Percentiles rank a stretch among this genome's conserved stretches.
Conservation (phyloP, 2,329 filamentous ascomycete genomes). For the Fusarium penzigii region DNA sequence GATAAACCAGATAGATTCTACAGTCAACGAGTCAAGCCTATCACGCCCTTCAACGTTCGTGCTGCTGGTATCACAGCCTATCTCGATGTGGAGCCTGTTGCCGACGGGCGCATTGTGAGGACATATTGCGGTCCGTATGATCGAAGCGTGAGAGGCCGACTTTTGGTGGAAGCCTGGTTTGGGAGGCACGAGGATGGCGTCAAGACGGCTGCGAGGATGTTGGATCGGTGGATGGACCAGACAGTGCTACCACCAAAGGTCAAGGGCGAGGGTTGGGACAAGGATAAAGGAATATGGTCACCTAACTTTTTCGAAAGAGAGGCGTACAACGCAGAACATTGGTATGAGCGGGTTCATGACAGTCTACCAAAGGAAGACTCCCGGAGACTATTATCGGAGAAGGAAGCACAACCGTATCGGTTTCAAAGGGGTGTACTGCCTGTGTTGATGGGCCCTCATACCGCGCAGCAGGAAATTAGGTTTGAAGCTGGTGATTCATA, state of each 20-base stretch:
- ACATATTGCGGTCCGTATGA: slow-evolving; percentile 40
- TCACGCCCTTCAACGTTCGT: slow-evolving; percentile 25
- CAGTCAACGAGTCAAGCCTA: slow-evolving; percentile 27
- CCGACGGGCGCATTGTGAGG: slow-evolving; percentile 34
- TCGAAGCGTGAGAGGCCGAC: slow-evolving; percentile 33
- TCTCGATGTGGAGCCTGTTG: slow-evolving; percentile 36
- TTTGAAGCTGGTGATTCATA: slow-evolving; percentile 30
- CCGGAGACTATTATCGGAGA: slow-evolving; percentile 19
- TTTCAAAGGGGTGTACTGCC: slow-evolving; percentile 31
- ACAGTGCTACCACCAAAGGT: slow-evolving; percentile 42
- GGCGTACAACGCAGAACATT: slow-evolving; percentile 33
- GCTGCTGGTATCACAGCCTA: slow-evolving; percentile 26
- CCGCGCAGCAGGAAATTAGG: slow-evolving; percentile 31
- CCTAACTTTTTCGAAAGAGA: slow-evolving; percentile 37
- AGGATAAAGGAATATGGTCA: slow-evolving; percentile 42
- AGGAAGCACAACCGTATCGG: slow-evolving; percentile 33
- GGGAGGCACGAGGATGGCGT: slow-evolving; percentile 40
- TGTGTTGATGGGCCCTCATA: slow-evolving; percentile 36
- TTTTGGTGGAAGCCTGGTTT: slow-evolving; percentile 43
- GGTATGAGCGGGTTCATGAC: slow-evolving; percentile 26
- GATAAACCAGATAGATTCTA: slow-evolving; percentile 32
- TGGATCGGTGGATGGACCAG: slow-evolving; percentile 44
- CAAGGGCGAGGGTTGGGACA: slow-evolving; percentile 28
- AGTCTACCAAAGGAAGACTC: slow-evolving; percentile 12
- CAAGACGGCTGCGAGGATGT: slow-evolving; percentile 37